Evolutionary conservation across 345 rosid species (phyloP).

Genomic region (Salix koriyanagi): DNA sequence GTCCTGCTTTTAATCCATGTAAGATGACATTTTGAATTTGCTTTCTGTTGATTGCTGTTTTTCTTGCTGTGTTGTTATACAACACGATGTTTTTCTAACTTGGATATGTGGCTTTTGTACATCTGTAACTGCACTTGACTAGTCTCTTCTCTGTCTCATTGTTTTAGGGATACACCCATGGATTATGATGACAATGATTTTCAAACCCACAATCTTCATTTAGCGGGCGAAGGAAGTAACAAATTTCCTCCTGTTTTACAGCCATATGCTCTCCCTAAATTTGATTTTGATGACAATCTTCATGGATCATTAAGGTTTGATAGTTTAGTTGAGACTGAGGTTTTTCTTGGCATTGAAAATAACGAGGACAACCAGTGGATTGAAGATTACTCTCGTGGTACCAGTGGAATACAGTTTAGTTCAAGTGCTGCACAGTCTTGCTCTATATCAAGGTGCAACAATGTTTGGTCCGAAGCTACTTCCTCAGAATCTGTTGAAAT

Average conservation of each 20-base stretch:
- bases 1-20: neutral
- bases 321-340: slow-evolving; percentile 65
- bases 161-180: slow-evolving; percentile 80
- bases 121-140: slow-evolving; percentile 1
- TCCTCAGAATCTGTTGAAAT: slow-evolving; percentile 88
- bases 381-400: slow-evolving; percentile 70
- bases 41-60: neutral
- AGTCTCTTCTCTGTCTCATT: neutral
- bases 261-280: slow-evolving; percentile 78
- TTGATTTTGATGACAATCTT: slow-evolving; percentile 85
- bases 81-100: slow-evolving; percentile 6
- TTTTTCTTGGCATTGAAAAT: slow-evolving; percentile 75
- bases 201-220: slow-evolving; percentile 85
- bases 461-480: slow-evolving; percentile 99
- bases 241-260: slow-evolving; percentile 64
- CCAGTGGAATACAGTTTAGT: slow-evolving; percentile 67
- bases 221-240: slow-evolving; percentile 82
- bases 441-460: slow-evolving; percentile 65
- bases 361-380: slow-evolving; percentile 90
- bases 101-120: slow-evolving; percentile 2
- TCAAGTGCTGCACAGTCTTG: slow-evolving; percentile 80
- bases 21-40: neutral
- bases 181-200: slow-evolving; percentile 98
- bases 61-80: neutral
- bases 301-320: slow-evolving; percentile 69